Conservation (phyloP, 164 flowering plant genomes). For the Liquidambar formosana region DNA sequence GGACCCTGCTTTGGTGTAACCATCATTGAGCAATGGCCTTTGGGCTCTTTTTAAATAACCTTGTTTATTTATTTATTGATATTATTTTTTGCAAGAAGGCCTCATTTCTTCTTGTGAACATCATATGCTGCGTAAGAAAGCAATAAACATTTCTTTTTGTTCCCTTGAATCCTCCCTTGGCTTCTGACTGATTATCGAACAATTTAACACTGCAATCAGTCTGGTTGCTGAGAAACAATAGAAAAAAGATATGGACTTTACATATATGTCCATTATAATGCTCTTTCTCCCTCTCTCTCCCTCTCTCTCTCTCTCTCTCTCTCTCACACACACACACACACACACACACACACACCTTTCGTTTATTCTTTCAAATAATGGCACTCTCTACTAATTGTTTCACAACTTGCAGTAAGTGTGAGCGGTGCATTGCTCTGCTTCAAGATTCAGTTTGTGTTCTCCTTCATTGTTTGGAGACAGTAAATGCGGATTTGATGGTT, state of each 20-base stretch:
- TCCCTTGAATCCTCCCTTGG: not conserved
- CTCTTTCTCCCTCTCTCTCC: not conserved
- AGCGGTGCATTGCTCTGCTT: conserved; percentile 56
- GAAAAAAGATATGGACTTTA: not conserved
- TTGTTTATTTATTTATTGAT: not conserved
- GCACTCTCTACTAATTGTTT: conserved; percentile 7
- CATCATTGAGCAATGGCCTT: no score
- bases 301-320: no score
- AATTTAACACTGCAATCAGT: not conserved
- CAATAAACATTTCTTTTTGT: not conserved
- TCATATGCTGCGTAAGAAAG: not conserved
- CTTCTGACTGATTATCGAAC: not conserved
- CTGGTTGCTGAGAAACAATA: not conserved
- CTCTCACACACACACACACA: no score
- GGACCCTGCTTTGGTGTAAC: no score
- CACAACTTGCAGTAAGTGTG: conserved; percentile 48
- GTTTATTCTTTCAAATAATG: no score
- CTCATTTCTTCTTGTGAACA: not conserved
- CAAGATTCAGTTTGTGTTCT: conserved; percentile 67
- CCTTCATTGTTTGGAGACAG: conserved; percentile 72
- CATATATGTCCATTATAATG: not conserved
- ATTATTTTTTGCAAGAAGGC: not conserved
- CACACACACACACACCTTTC: no score
- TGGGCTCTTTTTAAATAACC: not conserved
- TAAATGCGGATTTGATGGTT: conserved; percentile 27